Evolutionary conservation across 148 eudicot species (phyloP).

Genomic region (Polygonum aviculare): DNA sequence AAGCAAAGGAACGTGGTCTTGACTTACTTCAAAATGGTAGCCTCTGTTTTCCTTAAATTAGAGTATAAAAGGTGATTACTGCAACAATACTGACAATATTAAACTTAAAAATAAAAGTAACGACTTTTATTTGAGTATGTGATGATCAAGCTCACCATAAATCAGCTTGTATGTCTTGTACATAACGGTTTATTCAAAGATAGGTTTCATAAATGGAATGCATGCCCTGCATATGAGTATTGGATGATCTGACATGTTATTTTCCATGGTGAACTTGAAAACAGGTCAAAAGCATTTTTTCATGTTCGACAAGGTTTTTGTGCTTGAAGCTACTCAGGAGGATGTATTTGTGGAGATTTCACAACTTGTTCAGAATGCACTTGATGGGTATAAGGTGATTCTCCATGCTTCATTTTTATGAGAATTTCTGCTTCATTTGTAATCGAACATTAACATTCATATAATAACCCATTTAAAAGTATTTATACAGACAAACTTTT

Average conservation of each 20-base stretch:
- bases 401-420: not conserved
- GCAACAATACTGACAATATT: not conserved
- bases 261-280: not conserved
- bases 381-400: too few species aligned
- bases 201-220: not conserved
- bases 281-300: slow-evolving; percentile 86
- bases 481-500: not conserved
- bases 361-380: too few species aligned
- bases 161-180: too few species aligned
- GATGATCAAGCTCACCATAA: too few species aligned
- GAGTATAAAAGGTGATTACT: too few species aligned
- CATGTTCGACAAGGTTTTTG: slow-evolving; percentile 76
- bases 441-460: not conserved
- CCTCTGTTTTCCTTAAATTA: too few species aligned
- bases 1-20: too few species aligned
- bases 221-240: slow-evolving; percentile 72
- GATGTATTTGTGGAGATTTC: too few species aligned
- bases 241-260: slow-evolving; percentile 16
- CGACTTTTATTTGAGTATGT: too few species aligned
- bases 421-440: not conserved
- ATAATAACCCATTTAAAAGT: not conserved
- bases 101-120: too few species aligned
- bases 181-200: not conserved
- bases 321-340: slow-evolving; percentile 76
- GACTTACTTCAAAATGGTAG: too few species aligned